Conservation (phyloP, 257 asterid species). For the Handroanthus guayacan region DNA sequence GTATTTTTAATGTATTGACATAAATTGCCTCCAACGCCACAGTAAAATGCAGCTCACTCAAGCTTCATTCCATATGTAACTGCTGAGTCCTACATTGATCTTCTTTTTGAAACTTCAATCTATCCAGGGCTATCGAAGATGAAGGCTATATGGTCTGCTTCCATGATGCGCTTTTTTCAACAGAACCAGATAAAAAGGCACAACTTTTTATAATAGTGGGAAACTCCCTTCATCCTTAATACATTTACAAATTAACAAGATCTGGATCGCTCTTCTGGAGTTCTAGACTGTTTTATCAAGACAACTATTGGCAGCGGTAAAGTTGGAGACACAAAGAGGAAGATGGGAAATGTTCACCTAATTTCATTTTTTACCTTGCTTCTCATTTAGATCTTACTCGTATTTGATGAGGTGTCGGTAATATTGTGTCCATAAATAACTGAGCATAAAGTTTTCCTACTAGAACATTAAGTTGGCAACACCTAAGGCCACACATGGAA, state of each 20-base stretch:
- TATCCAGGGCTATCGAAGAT: background rate
- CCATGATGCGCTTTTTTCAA: background rate
- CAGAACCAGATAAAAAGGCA: background rate
- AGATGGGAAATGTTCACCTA: background rate
- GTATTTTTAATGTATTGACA: background rate
- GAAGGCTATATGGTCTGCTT: background rate
- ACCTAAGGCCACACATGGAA: background rate
- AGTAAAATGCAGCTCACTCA: background rate
- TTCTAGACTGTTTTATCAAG: background rate
- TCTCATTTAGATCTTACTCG: conserved; percentile 8
- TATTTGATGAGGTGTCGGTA: background rate
- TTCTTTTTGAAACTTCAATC: background rate
- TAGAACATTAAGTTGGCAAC: conserved; percentile 6
- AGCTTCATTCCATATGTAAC: conserved; percentile 1
- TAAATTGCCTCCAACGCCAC: background rate
- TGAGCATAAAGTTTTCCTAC: background rate
- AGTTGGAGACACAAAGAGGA: background rate
- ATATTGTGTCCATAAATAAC: conserved; percentile 3
- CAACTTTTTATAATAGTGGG: background rate
- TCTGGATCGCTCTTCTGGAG: conserved; percentile 9
- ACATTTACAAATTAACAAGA: background rate
- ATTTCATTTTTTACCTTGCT: conserved; percentile 7
- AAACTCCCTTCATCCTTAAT: background rate
- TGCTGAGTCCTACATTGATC: conserved; percentile 7
- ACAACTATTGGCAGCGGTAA: conserved; percentile 13